Percentiles rank a stretch among this genome's conserved stretches.
Evolutionary conservation across 2,329 filamentous ascomycete species (phyloP).

Genomic region (Sclerotinia subarctica): DNA sequence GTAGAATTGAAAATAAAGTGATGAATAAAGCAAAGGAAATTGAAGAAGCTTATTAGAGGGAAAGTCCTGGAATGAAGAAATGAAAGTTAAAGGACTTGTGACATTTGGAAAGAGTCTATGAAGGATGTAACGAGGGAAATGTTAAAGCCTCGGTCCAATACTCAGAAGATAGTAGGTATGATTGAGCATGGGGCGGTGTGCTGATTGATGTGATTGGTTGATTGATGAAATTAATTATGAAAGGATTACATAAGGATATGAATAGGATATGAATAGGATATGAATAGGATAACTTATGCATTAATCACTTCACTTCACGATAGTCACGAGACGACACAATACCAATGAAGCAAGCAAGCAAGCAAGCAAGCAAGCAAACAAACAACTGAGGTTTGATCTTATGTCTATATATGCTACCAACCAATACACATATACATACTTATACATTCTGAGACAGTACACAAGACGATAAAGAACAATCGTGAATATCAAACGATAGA

Average conservation of each 20-base stretch:
- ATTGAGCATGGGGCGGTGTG: slow-evolving; percentile 13
- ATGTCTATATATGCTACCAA: no score
- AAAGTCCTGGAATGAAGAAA: slow-evolving; percentile 16
- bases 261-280: not conserved
- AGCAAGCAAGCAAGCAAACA: not conserved
- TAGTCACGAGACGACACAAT: not conserved
- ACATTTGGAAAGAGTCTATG: slow-evolving; percentile 18
- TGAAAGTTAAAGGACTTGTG: slow-evolving; percentile 7
- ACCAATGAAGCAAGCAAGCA: not conserved
- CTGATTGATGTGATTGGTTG: slow-evolving; percentile 4
- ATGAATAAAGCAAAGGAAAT: not conserved
- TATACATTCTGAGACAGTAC: not conserved
- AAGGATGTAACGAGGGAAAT: not conserved
- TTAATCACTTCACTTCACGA: not conserved
- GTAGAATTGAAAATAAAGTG: not conserved
- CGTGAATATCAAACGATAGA: not conserved
- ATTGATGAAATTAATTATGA: not conserved
- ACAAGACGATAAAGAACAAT: not conserved
- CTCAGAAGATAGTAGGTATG: not conserved
- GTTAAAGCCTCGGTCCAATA: slow-evolving; percentile 14
- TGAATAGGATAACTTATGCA: not conserved
- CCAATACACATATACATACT: not conserved
- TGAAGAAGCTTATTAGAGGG: not conserved
- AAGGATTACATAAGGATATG: not conserved
- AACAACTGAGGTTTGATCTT: not conserved